Base-by-base conservation (phyloP, 495 filamentous ascomycete genomes). In the Lophiostoma macrostomum region DNA sequence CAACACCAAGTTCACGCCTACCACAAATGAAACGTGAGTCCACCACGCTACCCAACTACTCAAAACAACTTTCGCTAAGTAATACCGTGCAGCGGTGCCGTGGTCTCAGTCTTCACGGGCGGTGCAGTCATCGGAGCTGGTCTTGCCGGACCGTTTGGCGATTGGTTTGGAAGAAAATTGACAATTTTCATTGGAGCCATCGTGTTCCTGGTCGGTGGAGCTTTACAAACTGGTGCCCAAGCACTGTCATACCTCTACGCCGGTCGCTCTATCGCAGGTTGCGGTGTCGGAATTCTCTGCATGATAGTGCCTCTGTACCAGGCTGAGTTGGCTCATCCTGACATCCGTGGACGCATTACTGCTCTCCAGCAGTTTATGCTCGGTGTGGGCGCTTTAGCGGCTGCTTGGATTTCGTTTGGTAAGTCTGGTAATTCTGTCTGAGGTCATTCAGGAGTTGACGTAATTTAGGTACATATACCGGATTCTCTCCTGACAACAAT, bases 71-170 rank as follows among this genome's bases (percentile, higher is more conserved):
- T 35, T 49, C n/a, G n/a, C n/a, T n/a, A n/a, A n/a, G n/a, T n/a
- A n/a, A n/a, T n/a, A n/a, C n/a, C n/a, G n/a, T n/a, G n/a, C n/a
- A 84, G 80, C 38, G 83, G 83, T 43, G 71, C 83, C 28, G 83
- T 87, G 0, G 83, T 87, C 13, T 82, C 82, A 0, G 69, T 87
- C 37, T 87, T 87, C 67, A 87, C 83, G 0, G 83, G 83, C 41
- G 74, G 82, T 28, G 76, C 74, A 5, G 79, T 80, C 69, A 75
- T 76, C 56, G 79, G 79, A 24, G 75, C 78, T 36, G 71, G 67
- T 42, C 65, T 75, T 27, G 79, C 74, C 23, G 79, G 79, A 5
- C 74, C 68, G 22, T 34, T 69, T 10, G 71, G 67, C 27, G 77
- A 80, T 49, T 58, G 13, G 31, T 54, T 77, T 14, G 76, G 77